Evolutionary conservation across 1,139 yeast species (phyloP), one percentile per base, ranked within the genome.

Genomic region (Blastobotrys capitulatus): DNA sequence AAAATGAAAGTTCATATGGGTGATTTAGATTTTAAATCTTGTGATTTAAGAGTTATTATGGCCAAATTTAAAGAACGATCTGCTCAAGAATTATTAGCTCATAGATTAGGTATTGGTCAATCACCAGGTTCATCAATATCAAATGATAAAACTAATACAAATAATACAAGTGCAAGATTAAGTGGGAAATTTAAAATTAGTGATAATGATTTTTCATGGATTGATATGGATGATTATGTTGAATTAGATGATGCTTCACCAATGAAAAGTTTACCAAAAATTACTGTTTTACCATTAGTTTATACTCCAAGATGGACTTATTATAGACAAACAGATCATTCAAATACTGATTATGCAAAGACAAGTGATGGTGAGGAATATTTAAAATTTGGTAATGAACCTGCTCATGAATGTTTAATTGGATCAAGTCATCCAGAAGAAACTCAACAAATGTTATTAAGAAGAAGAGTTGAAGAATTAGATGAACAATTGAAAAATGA

Each of bases 261-360:
- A 53, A 65, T 72, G 22, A 71, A 67, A 2, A 70, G 78, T 4
- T 67, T 74, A 42, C 92, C 95, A 0, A 68, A 72, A 41, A 75
- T 90, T 44, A 69, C 70, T 16, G 76, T 86, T 0, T 60, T 73
- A 18, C 94, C 95, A 1, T 72, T 90, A 57, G 74, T 86, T 52
- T 79, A 72, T 56, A 73, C 95, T 0, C 96, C 97, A 0, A 76
- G 83, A 51, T 83, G 88, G 64, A 76, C 84, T 26, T 90, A 88
- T 65, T 77, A 82, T 57, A 75, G 95, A 50, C 86, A 85, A 52
- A 72, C 79, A 1, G 79, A 75, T 50, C 72, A 71, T 42, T 51
- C 58, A n/a, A 58, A 55, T 8, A 51, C 51, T 7, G 56, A 59
- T 5, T 52, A 54, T 13, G 63, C 61, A 18, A 50, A 50, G 19